Evolutionary conservation across 805 yeast genomes (phyloP).

Genomic region (Starmerella vaccinii): DNA sequence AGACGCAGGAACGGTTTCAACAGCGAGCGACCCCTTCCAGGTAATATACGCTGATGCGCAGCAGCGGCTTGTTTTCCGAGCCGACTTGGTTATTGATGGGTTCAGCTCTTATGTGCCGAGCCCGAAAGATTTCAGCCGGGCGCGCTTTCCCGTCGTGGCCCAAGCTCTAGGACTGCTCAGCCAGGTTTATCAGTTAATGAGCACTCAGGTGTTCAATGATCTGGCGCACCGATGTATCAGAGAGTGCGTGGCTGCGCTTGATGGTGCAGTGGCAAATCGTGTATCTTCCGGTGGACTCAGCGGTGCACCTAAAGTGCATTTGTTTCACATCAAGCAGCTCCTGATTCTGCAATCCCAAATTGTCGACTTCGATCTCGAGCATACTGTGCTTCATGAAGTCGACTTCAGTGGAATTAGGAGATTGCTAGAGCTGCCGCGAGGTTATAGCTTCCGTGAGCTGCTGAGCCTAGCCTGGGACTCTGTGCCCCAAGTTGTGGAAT

Average conservation of each 20-base stretch:
- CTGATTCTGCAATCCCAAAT: constrained; percentile 61
- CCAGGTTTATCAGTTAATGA: constrained; percentile 68
- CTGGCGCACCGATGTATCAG: constrained; percentile 81
- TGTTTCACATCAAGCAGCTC: constrained; percentile 64
- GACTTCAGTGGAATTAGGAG: constrained; percentile 70
- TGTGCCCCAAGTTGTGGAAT: constrained; percentile 68
- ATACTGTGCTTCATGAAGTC: constrained; percentile 52
- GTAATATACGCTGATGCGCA: constrained; percentile 40
- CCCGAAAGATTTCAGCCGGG: constrained; percentile 45
- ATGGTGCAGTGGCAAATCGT: constrained; percentile 23
- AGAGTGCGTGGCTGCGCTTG: constrained; percentile 49
- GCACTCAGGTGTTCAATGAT: constrained; percentile 70
- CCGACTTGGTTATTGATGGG: constrained; percentile 57
- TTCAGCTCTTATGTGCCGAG: constrained; percentile 54
- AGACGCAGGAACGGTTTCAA: constrained; percentile 33
- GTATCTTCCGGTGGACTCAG: constrained; percentile 4
- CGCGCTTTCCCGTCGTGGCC: constrained; percentile 20
- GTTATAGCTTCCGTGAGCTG: constrained; percentile 27
- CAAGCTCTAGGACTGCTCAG: constrained; percentile 56
- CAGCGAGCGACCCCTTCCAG: constrained; percentile 18
- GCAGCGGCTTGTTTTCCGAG: constrained; percentile 66
- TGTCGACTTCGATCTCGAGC: constrained; percentile 68
- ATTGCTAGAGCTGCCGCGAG: constrained; percentile 34
- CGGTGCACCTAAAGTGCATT: constrained; percentile 42
- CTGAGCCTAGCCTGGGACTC: constrained; percentile 52